Evolutionary conservation across 106 monocot species (phyloP).

Genomic region (Allium cepa): DNA sequence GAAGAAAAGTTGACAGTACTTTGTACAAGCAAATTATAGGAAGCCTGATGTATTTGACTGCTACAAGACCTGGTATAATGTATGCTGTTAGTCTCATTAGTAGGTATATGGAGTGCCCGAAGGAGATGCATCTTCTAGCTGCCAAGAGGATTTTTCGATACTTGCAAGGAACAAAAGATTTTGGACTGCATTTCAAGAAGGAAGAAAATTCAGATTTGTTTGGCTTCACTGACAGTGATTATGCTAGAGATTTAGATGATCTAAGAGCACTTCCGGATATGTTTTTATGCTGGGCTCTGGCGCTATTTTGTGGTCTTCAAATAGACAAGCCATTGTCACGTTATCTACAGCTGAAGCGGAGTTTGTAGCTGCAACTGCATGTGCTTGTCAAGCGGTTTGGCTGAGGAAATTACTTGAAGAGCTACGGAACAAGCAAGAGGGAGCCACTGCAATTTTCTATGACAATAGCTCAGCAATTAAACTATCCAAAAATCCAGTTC

Average conservation of each 20-base stretch:
- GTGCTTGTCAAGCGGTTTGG: constrained; percentile 4
- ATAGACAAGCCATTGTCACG: background rate
- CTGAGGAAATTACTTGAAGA: background rate
- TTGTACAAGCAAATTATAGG: background rate
- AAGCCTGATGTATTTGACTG: background rate
- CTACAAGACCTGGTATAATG: background rate
- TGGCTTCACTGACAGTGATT: background rate
- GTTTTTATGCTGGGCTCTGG: background rate
- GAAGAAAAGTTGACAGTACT: too few relatives aligned
- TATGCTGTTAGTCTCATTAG: background rate
- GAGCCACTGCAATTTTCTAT: background rate
- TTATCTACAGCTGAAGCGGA: constrained; percentile 4
- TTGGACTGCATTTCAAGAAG: too few relatives aligned
- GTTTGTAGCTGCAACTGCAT: background rate
- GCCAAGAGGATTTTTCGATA: background rate
- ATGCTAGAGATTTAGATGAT: background rate
- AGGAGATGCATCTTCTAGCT: background rate
- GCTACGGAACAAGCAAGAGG: background rate
- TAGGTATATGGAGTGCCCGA: background rate
- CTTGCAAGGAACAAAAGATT: too few relatives aligned
- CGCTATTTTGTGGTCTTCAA: constrained; percentile 1
- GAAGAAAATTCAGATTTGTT: background rate
- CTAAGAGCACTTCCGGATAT: background rate
- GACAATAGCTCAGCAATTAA: constrained; percentile 5
- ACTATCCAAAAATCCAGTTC: constrained; percentile 1